phyloP scores from a whole-genome alignment of 2,329 filamentous ascomycete genomes.

The Xylariaceae sp. region DNA sequence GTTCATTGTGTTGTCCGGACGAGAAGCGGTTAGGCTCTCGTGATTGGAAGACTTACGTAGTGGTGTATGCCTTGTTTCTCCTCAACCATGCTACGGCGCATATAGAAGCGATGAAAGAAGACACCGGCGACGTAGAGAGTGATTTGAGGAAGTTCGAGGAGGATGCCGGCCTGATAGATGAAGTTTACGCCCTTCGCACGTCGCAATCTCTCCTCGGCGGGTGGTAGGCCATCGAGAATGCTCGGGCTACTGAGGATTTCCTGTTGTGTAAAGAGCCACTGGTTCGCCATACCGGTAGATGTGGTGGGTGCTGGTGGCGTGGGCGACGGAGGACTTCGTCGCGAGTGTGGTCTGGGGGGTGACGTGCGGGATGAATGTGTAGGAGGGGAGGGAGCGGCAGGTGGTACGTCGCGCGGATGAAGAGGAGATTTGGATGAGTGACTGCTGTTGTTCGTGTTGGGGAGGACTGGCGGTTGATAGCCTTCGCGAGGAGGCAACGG shows the following conservation, averaged over 20 bases:
- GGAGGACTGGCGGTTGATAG: conserved; percentile 51
- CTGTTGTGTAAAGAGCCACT: conserved; percentile 87
- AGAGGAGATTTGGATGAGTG: conserved; percentile 48
- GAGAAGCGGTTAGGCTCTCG: background rate
- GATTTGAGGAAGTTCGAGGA: conserved; percentile 86
- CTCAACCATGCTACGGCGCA: conserved; percentile 78
- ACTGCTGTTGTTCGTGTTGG: conserved; percentile 34
- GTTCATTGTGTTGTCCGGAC: background rate
- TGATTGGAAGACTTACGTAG: conserved; percentile 58
- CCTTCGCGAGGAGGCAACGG: conserved; percentile 50
- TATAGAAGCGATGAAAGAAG: conserved; percentile 94
- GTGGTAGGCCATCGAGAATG: conserved; percentile 73
- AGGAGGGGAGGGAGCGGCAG: conserved; percentile 59
- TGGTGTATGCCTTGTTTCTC: conserved; percentile 79
- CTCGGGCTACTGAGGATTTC: conserved; percentile 82
- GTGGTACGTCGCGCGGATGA: conserved; percentile 53
- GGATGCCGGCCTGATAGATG: conserved; percentile 88
- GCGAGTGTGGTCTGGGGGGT: conserved; percentile 41
- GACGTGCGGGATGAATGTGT: conserved; percentile 52
- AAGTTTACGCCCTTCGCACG: conserved; percentile 94
- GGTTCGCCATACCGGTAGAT: conserved; percentile 42
- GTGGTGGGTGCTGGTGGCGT: conserved; percentile 37
- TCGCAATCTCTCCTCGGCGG: conserved; percentile 72
- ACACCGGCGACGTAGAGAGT: conserved; percentile 89
- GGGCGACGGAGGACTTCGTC: conserved; percentile 42